Base-by-base conservation (phyloP, 176 grass and related monocot genomes). In the Hsuehochloa calcarea region DNA sequence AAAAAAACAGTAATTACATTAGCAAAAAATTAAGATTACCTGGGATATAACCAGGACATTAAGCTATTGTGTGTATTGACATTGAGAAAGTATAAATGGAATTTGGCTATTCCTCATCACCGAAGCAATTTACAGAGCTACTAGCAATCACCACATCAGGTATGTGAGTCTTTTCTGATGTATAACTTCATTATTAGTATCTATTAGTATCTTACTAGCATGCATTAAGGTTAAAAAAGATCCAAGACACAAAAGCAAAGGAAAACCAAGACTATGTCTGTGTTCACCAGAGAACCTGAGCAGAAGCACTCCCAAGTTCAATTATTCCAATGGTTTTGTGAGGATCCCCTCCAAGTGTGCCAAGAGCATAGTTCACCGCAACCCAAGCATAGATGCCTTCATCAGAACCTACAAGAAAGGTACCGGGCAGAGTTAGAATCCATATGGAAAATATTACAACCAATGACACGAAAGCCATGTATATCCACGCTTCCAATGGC, bases 281-380 rank as follows among this genome's bases (percentile, higher is more conserved):
- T 55, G 12, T 65, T 87, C 46, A 73, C 72, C 6, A 10, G 10
- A 85, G 41, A 88, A 95, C 96, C 91, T 98, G 96, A 78, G 91
- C 89, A 65, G 96, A 98, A 92, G 96, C 93, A 0, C 96, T n/a
- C 96, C 96, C 96, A 74, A 97, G 93, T 86, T 98, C 96, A 88
- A 98, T 90, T 84, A 98, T 89, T 55, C 96, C 96, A 85, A 87
- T 88, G 45, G 93, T 98, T 90, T 95, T 92, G 63, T 89, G 80
- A 70, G 93, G 91, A 82, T 98, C 91, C 77, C 82, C 87, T 88
- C 91, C 89, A 90, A 98, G 85, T 60, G 85, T 92, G 81, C 87
- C 91, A 88, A 98, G 85, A 72, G 91, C 91, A 85, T 95, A 98
- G 88, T 98, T 98, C 82, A 93, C 93, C 46, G 89, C 91, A 90